These are phyloP conservation scores for Aegilops bicornis DNA, from an alignment of 176 grass and related monocot genomes.

Conservation along the genomic window DNA sequence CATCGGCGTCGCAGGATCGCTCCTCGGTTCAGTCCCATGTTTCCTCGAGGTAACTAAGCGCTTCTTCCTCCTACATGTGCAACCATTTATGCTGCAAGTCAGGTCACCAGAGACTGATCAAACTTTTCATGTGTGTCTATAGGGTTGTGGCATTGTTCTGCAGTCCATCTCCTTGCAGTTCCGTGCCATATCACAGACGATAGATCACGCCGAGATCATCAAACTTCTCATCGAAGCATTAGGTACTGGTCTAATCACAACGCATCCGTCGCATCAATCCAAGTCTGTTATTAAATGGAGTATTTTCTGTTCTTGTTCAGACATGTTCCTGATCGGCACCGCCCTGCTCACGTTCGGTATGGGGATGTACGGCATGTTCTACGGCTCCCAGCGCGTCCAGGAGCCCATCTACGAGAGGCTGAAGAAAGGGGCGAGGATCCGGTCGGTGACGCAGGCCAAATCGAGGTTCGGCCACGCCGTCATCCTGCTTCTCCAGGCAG, in stretches of 20 bases:
- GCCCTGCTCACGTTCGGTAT: constrained; percentile 87
- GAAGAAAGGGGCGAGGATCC: constrained; percentile 56
- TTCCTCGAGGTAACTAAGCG: constrained; percentile 59
- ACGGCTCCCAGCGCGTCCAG: constrained; percentile 38
- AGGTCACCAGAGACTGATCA: not conserved
- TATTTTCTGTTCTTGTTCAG: constrained; percentile 1
- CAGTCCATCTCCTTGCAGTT: constrained; percentile 55
- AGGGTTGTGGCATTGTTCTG: constrained; percentile 71
- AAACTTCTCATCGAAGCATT: constrained; percentile 65
- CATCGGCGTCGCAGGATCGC: constrained; percentile 75
- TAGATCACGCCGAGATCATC: constrained; percentile 44
- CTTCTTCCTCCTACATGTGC: not conserved
- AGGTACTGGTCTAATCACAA: constrained; percentile 26
- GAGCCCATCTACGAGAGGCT: constrained; percentile 53
- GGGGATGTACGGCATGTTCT: constrained; percentile 67
- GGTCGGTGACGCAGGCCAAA: constrained; percentile 59
- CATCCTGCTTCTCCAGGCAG: constrained; percentile 70
- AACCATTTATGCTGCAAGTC: too few species aligned
- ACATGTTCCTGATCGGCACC: constrained; percentile 89
- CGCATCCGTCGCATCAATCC: not conserved
- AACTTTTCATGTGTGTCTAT: not conserved
- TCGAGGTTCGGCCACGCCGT: constrained; percentile 78
- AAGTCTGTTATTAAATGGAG: too few species aligned
- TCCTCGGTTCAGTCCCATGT: constrained; percentile 76
- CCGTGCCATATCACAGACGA: not conserved